A percentile compares a stretch with the other conserved stretches of the same genome.
These are phyloP conservation scores for Panaeolus papilionaceus DNA, from an alignment of 768 basidiomycete species.

Conservation along the genomic window DNA sequence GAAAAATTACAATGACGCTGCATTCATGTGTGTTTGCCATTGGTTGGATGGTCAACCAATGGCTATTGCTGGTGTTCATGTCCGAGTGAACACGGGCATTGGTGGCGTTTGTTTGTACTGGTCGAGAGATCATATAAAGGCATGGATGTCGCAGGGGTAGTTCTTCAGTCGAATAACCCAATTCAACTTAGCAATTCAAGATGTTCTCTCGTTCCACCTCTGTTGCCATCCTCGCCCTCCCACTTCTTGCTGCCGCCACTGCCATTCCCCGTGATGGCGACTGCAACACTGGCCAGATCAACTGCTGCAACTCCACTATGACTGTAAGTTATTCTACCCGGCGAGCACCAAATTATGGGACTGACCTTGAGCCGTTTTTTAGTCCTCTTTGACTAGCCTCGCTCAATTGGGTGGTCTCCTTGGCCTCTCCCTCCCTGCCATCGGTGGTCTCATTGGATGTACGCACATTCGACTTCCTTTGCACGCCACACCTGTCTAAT, in stretches of 20 bases:
- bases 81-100: neutral
- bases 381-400: conserved; percentile 18
- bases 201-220: conserved; percentile 19
- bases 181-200: neutral
- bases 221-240: conserved; percentile 19
- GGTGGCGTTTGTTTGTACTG: no score
- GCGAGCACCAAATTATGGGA: neutral
- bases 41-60: neutral
- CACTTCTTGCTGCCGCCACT: conserved; percentile 20
- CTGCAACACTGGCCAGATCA: conserved; percentile 16
- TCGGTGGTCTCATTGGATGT: conserved; percentile 18
- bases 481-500: neutral
- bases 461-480: neutral
- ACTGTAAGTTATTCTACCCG: neutral
- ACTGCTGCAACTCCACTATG: conserved; percentile 22
- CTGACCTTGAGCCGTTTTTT: neutral
- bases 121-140: neutral
- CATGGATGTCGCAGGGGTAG: neutral
- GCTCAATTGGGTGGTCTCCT: conserved; percentile 18
- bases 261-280: conserved; percentile 14
- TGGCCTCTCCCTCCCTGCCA: conserved; percentile 17
- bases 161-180: conserved; percentile 7
- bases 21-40: neutral
- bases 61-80: neutral
- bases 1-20: neutral